Evolutionary conservation across 148 eudicot species (phyloP).

Genomic region (Rhododendron kiyosumense): DNA sequence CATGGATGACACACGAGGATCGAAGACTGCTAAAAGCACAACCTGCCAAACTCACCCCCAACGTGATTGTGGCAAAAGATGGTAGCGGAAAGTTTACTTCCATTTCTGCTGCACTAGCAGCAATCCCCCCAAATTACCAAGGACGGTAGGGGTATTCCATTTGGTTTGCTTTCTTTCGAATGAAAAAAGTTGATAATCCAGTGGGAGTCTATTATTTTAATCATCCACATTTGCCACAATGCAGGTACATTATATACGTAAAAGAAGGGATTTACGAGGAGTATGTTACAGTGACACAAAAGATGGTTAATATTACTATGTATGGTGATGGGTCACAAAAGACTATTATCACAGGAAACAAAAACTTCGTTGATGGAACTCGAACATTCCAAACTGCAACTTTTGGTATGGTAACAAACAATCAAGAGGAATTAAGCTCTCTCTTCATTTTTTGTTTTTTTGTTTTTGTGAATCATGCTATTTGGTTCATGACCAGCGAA

Average conservation of each 20-base stretch:
- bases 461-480: background rate
- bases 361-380: constrained; percentile 61
- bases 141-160: constrained; percentile 38
- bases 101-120: constrained; percentile 49
- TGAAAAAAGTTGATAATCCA: background rate
- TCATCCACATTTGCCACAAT: background rate
- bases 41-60: constrained; percentile 33
- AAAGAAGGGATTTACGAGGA: constrained; percentile 79
- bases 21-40: constrained; percentile 41
- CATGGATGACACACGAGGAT: constrained; percentile 50
- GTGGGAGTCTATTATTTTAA: background rate
- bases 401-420: constrained; percentile 49
- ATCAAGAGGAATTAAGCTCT: background rate
- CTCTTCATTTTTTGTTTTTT: background rate
- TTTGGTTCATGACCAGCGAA: background rate
- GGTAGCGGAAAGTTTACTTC: constrained; percentile 73
- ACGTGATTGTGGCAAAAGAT: constrained; percentile 67
- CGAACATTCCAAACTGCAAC: constrained; percentile 70
- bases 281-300: constrained; percentile 57
- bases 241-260: constrained; percentile 56
- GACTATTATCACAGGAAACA: constrained; percentile 64
- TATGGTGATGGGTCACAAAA: constrained; percentile 92
- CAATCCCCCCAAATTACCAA: constrained; percentile 37
- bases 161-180: background rate
- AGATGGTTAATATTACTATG: constrained; percentile 73